These are phyloP conservation scores for Wallacemonas sp. DNA, from an alignment of 208 protist species.

Conservation along the genomic window DNA sequence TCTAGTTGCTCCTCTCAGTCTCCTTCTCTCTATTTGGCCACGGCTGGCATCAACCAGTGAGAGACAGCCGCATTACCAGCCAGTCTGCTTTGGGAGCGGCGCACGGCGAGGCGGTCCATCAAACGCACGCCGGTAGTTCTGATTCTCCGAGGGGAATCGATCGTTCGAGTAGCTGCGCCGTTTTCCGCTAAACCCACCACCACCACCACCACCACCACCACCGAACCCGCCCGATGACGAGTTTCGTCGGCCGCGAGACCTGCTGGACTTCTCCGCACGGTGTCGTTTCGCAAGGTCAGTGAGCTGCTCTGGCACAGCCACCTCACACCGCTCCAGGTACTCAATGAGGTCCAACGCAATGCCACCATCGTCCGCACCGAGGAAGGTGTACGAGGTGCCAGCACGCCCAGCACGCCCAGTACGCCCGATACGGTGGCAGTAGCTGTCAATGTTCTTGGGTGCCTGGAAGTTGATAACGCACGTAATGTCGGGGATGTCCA, in stretches of 20 bases:
- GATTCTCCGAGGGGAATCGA: not conserved
- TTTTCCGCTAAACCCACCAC: not conserved
- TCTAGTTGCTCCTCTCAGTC: too few relatives aligned
- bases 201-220: slow-evolving; percentile 8
- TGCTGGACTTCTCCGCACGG: slow-evolving; percentile 15
- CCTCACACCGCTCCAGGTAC: slow-evolving; percentile 73
- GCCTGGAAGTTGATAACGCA: slow-evolving; percentile 94
- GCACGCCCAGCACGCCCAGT: slow-evolving; percentile 91
- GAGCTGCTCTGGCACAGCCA: slow-evolving; percentile 52
- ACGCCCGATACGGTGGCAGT: slow-evolving; percentile 96
- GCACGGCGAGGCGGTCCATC: not conserved
- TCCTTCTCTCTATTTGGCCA: not conserved
- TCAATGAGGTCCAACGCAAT: slow-evolving; percentile 68
- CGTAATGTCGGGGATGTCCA: slow-evolving; percentile 95
- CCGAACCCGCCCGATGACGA: not conserved
- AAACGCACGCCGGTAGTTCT: slow-evolving; percentile 5
- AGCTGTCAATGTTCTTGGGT: slow-evolving; percentile 92
- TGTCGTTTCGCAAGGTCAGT: slow-evolving; percentile 42
- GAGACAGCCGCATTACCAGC: not conserved
- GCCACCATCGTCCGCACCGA: slow-evolving; percentile 50
- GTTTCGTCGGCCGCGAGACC: slow-evolving; percentile 1
- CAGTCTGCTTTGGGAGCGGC: not conserved
- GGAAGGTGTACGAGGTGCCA: slow-evolving; percentile 87
- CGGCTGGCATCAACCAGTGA: not conserved
- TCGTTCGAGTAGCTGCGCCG: not conserved